Percentiles rank a stretch among this genome's conserved stretches.
Evolutionary conservation across 1,284 basidiomycete genomes (phyloP).

Genomic region (Salmacisia buchloeana): DNA sequence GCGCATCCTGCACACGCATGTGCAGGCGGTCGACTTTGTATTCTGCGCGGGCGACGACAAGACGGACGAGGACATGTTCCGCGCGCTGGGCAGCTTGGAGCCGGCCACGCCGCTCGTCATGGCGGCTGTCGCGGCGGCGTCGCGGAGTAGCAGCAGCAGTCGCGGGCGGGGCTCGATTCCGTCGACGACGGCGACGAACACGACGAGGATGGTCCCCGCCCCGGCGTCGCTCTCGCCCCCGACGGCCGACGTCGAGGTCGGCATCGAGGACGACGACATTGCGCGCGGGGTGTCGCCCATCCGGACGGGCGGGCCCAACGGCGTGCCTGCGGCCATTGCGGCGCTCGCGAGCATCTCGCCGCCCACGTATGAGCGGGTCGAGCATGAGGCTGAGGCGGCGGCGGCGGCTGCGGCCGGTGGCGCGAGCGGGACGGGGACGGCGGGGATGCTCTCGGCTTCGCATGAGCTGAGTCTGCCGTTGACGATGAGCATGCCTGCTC

Average conservation of each 20-base stretch:
- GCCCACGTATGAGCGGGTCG: slow-evolving; percentile 3
- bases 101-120: slow-evolving; percentile 9
- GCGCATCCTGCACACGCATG: slow-evolving; percentile 81
- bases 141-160: neutral
- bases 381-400: neutral
- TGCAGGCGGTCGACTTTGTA: slow-evolving; percentile 79
- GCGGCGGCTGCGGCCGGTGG: neutral
- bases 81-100: slow-evolving; percentile 30
- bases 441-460: neutral
- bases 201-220: neutral
- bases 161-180: neutral
- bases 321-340: neutral
- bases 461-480: slow-evolving; percentile 3
- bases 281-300: neutral
- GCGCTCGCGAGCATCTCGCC: slow-evolving; percentile 5
- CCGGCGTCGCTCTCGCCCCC: too few species aligned
- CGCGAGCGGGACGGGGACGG: neutral
- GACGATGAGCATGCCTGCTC: slow-evolving; percentile 5
- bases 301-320: slow-evolving; percentile 3
- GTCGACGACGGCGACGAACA: neutral
- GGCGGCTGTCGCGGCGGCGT: slow-evolving; percentile 1
- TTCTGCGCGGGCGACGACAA: slow-evolving; percentile 98
- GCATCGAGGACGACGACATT: slow-evolving; percentile 8
- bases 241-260: too few species aligned
- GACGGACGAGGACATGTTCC: slow-evolving; percentile 57